Evolutionary conservation across 2,329 filamentous ascomycete species (phyloP).

Genomic region (Camillea tinctor): DNA sequence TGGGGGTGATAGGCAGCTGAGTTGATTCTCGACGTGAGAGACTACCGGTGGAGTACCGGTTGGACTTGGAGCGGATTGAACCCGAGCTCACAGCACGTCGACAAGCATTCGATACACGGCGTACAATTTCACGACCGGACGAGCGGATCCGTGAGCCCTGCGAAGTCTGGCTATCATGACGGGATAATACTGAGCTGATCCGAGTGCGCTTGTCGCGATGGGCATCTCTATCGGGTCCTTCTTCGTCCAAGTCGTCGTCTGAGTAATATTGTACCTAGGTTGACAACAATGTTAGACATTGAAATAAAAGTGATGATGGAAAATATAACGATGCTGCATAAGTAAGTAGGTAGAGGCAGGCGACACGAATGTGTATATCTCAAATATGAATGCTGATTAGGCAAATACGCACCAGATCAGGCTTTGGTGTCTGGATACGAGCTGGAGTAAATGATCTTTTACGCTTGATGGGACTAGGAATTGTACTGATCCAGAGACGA

Average conservation of each 20-base stretch:
- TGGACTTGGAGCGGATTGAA: background rate
- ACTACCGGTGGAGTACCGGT: conserved; percentile 1
- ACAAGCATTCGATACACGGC: conserved; percentile 21
- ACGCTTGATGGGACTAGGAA: too few species aligned
- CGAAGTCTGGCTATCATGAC: conserved; percentile 6
- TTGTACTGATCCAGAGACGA: too few species aligned
- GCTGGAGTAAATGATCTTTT: too few species aligned
- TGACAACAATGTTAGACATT: background rate
- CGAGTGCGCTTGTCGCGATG: conserved; percentile 26
- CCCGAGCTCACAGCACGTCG: conserved; percentile 12
- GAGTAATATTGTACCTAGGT: too few species aligned
- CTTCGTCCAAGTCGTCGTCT: conserved; percentile 6
- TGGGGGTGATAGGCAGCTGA: conserved; percentile 17
- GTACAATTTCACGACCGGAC: conserved; percentile 16
- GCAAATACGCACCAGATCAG: too few species aligned
- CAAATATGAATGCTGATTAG: too few species aligned
- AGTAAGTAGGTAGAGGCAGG: too few species aligned
- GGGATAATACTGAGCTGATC: conserved; percentile 3
- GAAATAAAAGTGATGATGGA: background rate
- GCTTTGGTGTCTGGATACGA: too few species aligned
- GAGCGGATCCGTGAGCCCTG: conserved; percentile 11
- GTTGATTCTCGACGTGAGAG: conserved; percentile 8
- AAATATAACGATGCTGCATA: too few species aligned
- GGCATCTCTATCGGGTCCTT: conserved; percentile 9
- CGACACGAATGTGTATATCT: too few species aligned